Evolutionary conservation across 805 yeast genomes (phyloP).

Genomic region (Nematodospora valgi): DNA sequence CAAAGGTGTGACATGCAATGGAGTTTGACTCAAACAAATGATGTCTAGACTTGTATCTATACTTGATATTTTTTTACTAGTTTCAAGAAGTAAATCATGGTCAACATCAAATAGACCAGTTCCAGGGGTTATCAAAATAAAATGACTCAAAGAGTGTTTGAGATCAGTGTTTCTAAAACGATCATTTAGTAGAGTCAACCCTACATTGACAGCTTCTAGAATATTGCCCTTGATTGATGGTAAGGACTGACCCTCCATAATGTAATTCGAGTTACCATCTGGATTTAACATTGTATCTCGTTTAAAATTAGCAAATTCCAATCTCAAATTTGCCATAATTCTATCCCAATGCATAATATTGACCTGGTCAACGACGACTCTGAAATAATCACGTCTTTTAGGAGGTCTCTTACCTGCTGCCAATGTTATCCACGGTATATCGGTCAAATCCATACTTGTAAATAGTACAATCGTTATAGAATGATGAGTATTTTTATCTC

Average conservation of each 20-base stretch:
- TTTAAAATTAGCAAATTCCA: conserved; percentile 81
- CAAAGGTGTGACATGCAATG: conserved; percentile 87
- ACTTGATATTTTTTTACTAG: conserved; percentile 70
- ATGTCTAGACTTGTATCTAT: conserved; percentile 87
- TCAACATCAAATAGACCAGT: conserved; percentile 93
- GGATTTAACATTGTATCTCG: conserved; percentile 60
- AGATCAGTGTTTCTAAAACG: conserved; percentile 82
- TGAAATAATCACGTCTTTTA: conserved; percentile 72
- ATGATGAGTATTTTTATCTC: conserved; percentile 83
- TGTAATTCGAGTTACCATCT: conserved; percentile 16
- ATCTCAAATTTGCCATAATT: conserved; percentile 81
- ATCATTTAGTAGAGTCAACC: conserved; percentile 71
- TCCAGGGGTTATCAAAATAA: conserved; percentile 85
- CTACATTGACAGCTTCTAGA: conserved; percentile 82
- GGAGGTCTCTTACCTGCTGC: conserved; percentile 70
- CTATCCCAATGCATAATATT: conserved; percentile 85
- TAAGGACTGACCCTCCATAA: conserved; percentile 60
- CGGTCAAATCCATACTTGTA: conserved; percentile 68
- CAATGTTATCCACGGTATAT: conserved; percentile 51
- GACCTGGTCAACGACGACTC: conserved; percentile 95
- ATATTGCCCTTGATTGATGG: conserved; percentile 90
- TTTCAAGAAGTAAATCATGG: conserved; percentile 65
- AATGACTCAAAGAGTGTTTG: conserved; percentile 87
- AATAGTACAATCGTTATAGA: conserved; percentile 84
- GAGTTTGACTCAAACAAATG: conserved; percentile 85